Base-by-base conservation (phyloP, 140 eudicot genomes). In the Bidens hawaiensis region DNA sequence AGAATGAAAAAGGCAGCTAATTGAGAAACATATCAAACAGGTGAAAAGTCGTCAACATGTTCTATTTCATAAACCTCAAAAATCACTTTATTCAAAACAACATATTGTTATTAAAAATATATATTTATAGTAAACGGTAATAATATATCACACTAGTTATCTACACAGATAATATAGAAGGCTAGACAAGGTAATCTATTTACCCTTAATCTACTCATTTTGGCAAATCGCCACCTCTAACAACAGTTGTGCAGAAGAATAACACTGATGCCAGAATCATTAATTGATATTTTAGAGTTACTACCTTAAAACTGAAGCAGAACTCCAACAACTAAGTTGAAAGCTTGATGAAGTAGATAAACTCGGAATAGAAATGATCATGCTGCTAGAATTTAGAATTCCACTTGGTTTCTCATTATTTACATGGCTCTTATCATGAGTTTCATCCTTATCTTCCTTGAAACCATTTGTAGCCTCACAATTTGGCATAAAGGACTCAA, bases 391-490 rank as follows among this genome's bases (percentile, higher is more conserved):
- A 45, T 67, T 70, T 65, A 49, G 36, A 67, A 76, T 72, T 45
- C 68, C 56, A 34, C 51, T 66, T 65, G 48, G 62, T 5, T 46
- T 67, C 36, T 54, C 82, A 33, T 68, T 68, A 31, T 76, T 79
- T 27, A 56, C 75, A 59, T 70, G 64, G 57, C 41, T 73, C 42
- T 73, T 60, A 51, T 62, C 85, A 67, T 64, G 58, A 46, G n/a
- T n/a, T n/a, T n/a, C n/a, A n/a, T n/a, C 85, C 64, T 64, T 53
- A 46, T 42, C 65, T 33, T 53, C 22, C 57, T 10, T 48, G 50
- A 64, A 41, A 15, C 95, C 99, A 76, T 88, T 85, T 54, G 81
- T 82, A 66, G 79, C 84, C 57, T 87, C 93, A 66, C 71, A 70
- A 56, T 18, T 70, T 46, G 78, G 78, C 53, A 69, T 15, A 72